Evolutionary conservation across 371 early-diverging fungal species (phyloP), one percentile per base, ranked within the genome.

Genomic region (Mucor sp.): DNA sequence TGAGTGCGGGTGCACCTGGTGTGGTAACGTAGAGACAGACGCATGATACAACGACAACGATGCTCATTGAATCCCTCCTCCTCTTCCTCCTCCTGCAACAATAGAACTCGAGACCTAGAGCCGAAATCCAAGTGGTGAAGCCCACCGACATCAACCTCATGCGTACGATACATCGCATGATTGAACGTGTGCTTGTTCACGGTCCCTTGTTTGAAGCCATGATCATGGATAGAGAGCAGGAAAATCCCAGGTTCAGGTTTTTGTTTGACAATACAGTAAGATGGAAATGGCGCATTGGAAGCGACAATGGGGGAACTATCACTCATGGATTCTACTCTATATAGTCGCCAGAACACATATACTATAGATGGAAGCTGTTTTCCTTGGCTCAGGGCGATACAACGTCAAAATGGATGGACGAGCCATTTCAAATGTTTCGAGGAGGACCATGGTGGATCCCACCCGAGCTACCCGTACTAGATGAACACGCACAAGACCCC

Each of bases 321-420:
- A 30, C 48, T 23, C 27, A 60, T 27, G 43, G 41, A 17, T 41
- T 14, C 33, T 1, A 33, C 8, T 14, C 33, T 1, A 33, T 7
- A 23, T 66, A 90, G 91, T 85, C 87, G 3, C 78, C 86, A 32
- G 94, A 94, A 48, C 97, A 97, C 63, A 74, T 87, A 6, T 97
- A 97, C 63, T 97, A 97, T 77, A 87, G 95, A 21, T 97, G 98
- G 97, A 92, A 90, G 63, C 72, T 96, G 37, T 95, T 87, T 74
- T 96, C 97, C 14, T 77, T 96, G n/a, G 78, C 91, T 65, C 94
- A 95, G 69, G 96, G 95, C 17, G 98, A 97, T 64, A 80, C 87
- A 1, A 86, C 78, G 66, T 72, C 77, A 33, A 72, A 78, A 17
- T 97, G 97, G 98, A 81, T 83, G 23, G 84, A 86, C 19, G 88